Evolutionary conservation across 2,329 filamentous ascomycete genomes (phyloP).

Genomic region (Paracamarosporium sp.): DNA sequence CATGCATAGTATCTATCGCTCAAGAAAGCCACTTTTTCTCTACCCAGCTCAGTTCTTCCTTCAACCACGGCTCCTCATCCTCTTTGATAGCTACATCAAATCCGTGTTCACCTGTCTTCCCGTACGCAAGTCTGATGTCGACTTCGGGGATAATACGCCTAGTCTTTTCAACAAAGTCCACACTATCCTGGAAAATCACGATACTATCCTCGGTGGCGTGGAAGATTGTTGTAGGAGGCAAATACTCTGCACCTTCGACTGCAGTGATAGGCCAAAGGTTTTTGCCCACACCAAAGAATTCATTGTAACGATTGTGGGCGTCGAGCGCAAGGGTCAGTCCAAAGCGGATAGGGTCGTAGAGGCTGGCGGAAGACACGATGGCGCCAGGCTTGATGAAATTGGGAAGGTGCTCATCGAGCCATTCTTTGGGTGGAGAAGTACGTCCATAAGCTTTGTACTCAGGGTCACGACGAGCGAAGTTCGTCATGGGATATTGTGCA

Average conservation of each 20-base stretch:
- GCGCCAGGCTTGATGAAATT: slow-evolving; percentile 20
- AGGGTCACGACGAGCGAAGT: slow-evolving; percentile 11
- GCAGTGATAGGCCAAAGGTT: slow-evolving; percentile 34
- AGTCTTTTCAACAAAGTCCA: slow-evolving; percentile 33
- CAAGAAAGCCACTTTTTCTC: slow-evolving; percentile 31
- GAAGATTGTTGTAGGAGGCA: slow-evolving; percentile 40
- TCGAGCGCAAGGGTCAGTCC: slow-evolving; percentile 23
- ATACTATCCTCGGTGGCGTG: slow-evolving; percentile 38
- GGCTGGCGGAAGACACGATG: slow-evolving; percentile 26
- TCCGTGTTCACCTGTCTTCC: slow-evolving; percentile 35
- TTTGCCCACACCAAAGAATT: slow-evolving; percentile 34
- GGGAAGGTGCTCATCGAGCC: slow-evolving; percentile 30
- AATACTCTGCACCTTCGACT: slow-evolving; percentile 28
- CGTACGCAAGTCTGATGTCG: slow-evolving; percentile 26
- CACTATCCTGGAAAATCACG: slow-evolving; percentile 33
- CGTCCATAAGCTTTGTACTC: background rate
- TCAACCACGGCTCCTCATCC: slow-evolving; percentile 37
- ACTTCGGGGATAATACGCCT: slow-evolving; percentile 17
- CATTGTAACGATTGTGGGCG: slow-evolving; percentile 25
- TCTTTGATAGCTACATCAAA: slow-evolving; percentile 35
- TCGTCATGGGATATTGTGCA: slow-evolving; percentile 38
- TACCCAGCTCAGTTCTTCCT: slow-evolving; percentile 34
- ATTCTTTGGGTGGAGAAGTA: slow-evolving; percentile 12
- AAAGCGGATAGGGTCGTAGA: slow-evolving; percentile 21
- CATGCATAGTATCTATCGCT: background rate